These are phyloP conservation scores for Sporothrix brunneoviolacea DNA, from an alignment of 2,329 filamentous ascomycete genomes.

Conservation along the genomic window DNA sequence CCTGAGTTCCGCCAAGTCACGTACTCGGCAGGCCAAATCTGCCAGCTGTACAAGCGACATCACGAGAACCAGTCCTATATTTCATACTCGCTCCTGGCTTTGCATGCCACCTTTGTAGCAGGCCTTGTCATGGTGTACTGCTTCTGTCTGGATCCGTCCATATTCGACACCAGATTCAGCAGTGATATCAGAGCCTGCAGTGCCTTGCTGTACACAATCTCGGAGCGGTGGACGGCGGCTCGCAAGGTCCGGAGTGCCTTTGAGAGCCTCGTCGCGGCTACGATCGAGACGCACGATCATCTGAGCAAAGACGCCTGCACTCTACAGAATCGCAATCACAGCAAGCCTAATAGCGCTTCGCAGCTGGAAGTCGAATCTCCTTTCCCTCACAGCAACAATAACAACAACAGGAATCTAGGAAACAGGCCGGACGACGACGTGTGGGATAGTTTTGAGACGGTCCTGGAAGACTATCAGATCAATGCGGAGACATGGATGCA, in stretches of 20 bases:
- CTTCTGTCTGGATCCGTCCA: slow-evolving; percentile 3
- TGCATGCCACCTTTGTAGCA: slow-evolving; percentile 7
- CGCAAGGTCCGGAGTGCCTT: slow-evolving; percentile 8
- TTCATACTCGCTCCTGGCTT: slow-evolving; percentile 4
- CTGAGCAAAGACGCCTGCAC: background rate
- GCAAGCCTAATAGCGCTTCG: background rate
- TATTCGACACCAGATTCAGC: slow-evolving; percentile 3
- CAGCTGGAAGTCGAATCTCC: background rate
- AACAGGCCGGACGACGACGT: background rate
- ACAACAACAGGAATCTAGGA: background rate
- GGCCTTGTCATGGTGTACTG: slow-evolving; percentile 8
- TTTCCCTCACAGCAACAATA: background rate
- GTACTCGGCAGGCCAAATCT: slow-evolving; percentile 8
- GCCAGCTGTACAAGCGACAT: slow-evolving; percentile 11
- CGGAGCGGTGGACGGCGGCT: slow-evolving; percentile 7
- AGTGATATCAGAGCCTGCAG: slow-evolving; percentile 9
- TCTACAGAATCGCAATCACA: too few species aligned
- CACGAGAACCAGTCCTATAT: slow-evolving; percentile 11
- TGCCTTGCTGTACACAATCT: slow-evolving; percentile 4
- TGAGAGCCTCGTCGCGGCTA: slow-evolving; percentile 8
- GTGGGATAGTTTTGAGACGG: slow-evolving; percentile 9
- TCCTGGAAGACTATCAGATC: slow-evolving; percentile 9
- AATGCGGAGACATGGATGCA: slow-evolving; percentile 11
- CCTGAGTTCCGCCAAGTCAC: slow-evolving; percentile 4
- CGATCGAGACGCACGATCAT: background rate